Conservation (phyloP, 2,329 filamentous ascomycete species). For the Pseudogymnoascus sp. region DNA sequence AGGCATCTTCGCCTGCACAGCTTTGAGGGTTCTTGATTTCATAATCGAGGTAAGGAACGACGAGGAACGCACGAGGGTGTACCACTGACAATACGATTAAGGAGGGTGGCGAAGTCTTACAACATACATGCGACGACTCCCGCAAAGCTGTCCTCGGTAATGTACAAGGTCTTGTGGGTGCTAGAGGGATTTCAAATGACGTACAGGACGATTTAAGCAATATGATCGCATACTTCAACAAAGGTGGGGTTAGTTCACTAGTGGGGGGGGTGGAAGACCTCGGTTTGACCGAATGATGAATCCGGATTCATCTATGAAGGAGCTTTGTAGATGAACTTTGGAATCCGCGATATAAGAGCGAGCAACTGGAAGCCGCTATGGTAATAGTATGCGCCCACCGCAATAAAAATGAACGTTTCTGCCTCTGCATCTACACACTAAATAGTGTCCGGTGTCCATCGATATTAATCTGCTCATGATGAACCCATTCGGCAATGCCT, state of each 20-base stretch:
- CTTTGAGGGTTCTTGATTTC: background rate
- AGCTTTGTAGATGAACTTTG: no score
- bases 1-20: background rate
- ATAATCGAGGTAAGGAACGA: background rate
- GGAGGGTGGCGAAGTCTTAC: background rate
- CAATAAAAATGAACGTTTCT: no score
- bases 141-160: background rate
- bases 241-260: no score
- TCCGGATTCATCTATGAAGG: no score
- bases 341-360: no score
- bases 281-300: no score
- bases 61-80: background rate
- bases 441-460: slow-evolving; percentile 21
- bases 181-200: background rate
- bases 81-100: background rate
- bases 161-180: background rate
- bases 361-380: no score
- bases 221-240: background rate
- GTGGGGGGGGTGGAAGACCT: no score
- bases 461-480: slow-evolving; percentile 24
- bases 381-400: no score
- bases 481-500: slow-evolving; percentile 25
- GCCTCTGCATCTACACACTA: background rate
- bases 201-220: background rate
- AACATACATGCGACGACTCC: background rate